Percentiles rank a stretch among this genome's conserved stretches.
Evolutionary conservation across 371 early-diverging fungal species (phyloP).

Genomic region (Mortierella sp.): DNA sequence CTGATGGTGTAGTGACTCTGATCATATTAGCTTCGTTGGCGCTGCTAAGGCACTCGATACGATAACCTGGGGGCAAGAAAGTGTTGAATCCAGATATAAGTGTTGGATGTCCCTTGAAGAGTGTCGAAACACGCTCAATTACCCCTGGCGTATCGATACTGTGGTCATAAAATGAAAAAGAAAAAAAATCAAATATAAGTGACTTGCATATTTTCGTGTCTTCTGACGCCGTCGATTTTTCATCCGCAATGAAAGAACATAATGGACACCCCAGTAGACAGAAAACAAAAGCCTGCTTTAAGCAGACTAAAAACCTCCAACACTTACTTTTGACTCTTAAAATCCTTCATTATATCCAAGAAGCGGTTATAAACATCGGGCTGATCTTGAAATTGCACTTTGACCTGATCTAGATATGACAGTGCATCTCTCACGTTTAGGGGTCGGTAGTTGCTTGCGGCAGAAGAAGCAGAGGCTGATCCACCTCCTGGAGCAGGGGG

Average conservation of each 20-base stretch:
- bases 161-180: background rate
- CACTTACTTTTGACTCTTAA: conserved; percentile 94
- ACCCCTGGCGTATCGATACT: conserved; percentile 98
- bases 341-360: conserved; percentile 99
- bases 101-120: conserved; percentile 94
- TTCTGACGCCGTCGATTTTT: background rate
- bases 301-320: background rate
- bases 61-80: conserved; percentile 97
- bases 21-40: conserved; percentile 81
- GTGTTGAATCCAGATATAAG: conserved; percentile 99
- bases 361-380: conserved; percentile 98
- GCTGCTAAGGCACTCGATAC: conserved; percentile 83
- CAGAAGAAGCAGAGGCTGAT: conserved; percentile 25
- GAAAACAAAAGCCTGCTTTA: background rate
- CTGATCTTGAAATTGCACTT: conserved; percentile 91
- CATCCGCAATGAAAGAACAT: background rate
- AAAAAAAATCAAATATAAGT: conserved; percentile 7
- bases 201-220: conserved; percentile 5
- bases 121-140: conserved; percentile 94
- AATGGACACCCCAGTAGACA: conserved; percentile 6
- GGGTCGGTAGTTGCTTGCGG: conserved; percentile 50
- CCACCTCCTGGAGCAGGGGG: conserved; percentile 44
- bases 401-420: conserved; percentile 97
- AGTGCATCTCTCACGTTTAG: conserved; percentile 92
- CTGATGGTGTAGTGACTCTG: conserved; percentile 90